Percentiles rank a stretch among this genome's conserved stretches.
Evolutionary conservation across 768 basidiomycete species (phyloP).

Genomic region (Mycena epipterygia): DNA sequence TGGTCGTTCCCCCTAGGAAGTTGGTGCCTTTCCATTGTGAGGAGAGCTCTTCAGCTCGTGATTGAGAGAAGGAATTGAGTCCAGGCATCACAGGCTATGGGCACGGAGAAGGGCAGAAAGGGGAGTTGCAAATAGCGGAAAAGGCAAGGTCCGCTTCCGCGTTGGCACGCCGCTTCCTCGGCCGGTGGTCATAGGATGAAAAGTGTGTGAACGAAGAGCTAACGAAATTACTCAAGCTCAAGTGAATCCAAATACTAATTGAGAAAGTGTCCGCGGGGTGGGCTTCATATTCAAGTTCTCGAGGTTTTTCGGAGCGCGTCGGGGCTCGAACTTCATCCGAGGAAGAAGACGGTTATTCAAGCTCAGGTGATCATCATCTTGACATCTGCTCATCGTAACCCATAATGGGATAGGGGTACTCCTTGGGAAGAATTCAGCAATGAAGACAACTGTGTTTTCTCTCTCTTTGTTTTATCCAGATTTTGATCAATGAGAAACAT

Average conservation of each 20-base stretch:
- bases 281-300: no score
- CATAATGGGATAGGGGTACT: no score
- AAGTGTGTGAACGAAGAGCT: background rate
- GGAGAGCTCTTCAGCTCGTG: slow-evolving; percentile 74
- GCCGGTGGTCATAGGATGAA: background rate
- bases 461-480: no score
- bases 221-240: background rate
- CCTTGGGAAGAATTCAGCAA: no score
- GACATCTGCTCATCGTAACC: no score
- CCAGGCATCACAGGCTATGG: slow-evolving; percentile 13
- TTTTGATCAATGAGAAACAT: no score
- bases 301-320: no score
- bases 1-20: slow-evolving; percentile 86
- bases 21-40: slow-evolving; percentile 88
- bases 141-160: slow-evolving; percentile 17
- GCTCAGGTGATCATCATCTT: no score
- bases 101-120: background rate
- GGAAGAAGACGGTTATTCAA: no score
- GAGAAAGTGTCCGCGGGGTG: no score
- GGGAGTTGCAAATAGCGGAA: background rate
- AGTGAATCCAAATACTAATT: background rate
- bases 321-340: no score
- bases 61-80: slow-evolving; percentile 26
- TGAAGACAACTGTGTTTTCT: no score
- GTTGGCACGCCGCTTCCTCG: background rate